These are phyloP conservation scores for Scheffersomyces segobiensis DNA, from an alignment of 1,139 yeast genomes.

Conservation along the genomic window DNA sequence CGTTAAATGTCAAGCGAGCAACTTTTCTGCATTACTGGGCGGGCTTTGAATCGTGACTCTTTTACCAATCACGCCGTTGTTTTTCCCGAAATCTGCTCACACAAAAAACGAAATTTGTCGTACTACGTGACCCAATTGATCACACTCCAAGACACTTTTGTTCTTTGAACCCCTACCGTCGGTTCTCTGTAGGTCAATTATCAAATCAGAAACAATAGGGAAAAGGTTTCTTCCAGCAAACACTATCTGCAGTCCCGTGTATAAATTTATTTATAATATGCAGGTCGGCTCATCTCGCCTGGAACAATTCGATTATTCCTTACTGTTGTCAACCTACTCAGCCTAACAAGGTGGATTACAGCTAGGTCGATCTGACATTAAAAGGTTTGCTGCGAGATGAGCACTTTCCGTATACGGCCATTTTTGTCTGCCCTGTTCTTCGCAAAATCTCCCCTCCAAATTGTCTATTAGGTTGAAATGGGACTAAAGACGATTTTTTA, in stretches of 20 bases:
- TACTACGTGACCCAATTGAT: background rate
- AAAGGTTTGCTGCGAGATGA: background rate
- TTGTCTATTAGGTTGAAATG: background rate
- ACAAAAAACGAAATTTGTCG: background rate
- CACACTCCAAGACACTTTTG: background rate
- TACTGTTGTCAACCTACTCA: background rate
- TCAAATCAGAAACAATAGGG: background rate
- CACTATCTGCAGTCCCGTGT: background rate
- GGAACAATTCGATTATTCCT: background rate
- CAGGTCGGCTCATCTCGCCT: background rate
- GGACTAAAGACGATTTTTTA: background rate
- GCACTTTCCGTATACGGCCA: background rate
- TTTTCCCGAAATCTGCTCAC: background rate
- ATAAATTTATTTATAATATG: background rate
- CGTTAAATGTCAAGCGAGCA: slow-evolving; percentile 1
- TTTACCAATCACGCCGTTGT: background rate
- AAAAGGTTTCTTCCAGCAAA: too few species aligned
- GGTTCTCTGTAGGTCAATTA: background rate
- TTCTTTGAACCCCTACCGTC: background rate
- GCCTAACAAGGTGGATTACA: background rate
- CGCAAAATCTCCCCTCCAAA: background rate
- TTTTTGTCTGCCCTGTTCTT: background rate
- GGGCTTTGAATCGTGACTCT: background rate
- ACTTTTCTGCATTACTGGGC: background rate
- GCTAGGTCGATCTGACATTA: background rate